A percentile compares a stretch with the other conserved stretches of the same genome.
Conservation (phyloP, 495 filamentous ascomycete genomes). For the Aspergillus mulundensis region DNA sequence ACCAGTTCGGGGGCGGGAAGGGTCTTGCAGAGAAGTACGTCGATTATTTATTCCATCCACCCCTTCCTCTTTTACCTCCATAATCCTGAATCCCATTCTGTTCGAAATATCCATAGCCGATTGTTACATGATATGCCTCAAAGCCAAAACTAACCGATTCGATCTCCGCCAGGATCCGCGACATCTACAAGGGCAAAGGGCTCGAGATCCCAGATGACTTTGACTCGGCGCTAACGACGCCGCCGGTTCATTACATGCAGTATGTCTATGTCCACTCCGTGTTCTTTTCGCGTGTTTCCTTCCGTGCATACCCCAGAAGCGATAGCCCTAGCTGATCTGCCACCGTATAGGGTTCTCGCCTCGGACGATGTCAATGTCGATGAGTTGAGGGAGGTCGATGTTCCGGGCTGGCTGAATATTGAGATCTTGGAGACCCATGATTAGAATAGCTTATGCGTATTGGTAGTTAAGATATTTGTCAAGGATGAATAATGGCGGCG, state of each 20-base stretch:
- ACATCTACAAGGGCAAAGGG: conserved; percentile 15
- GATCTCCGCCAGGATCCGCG: conserved; percentile 8
- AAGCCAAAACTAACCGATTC: neutral
- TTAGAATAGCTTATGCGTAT: neutral
- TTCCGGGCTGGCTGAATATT: conserved; percentile 18
- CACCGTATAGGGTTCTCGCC: conserved; percentile 12
- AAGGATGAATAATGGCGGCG: too few relatives aligned
- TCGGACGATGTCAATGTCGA: conserved; percentile 16
- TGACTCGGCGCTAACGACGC: conserved; percentile 17
- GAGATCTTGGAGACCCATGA: conserved; percentile 12
- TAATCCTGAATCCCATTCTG: too few relatives aligned
- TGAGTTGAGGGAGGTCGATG: conserved; percentile 13
- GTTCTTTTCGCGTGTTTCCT: neutral
- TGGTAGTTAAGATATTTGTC: too few relatives aligned
- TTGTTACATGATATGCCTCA: too few relatives aligned
- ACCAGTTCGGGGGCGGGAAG: conserved; percentile 21
- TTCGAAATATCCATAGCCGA: too few relatives aligned
- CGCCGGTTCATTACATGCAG: conserved; percentile 22
- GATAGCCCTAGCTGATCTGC: too few relatives aligned
- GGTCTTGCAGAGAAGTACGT: conserved; percentile 15
- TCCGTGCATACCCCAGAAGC: too few relatives aligned
- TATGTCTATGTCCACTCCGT: conserved; percentile 1
- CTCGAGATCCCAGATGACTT: conserved; percentile 18
- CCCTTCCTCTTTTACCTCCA: too few relatives aligned
- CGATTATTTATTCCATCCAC: too few relatives aligned